Conservation (phyloP, 768 basidiomycete genomes). For the Clitopilus hobsonii region DNA sequence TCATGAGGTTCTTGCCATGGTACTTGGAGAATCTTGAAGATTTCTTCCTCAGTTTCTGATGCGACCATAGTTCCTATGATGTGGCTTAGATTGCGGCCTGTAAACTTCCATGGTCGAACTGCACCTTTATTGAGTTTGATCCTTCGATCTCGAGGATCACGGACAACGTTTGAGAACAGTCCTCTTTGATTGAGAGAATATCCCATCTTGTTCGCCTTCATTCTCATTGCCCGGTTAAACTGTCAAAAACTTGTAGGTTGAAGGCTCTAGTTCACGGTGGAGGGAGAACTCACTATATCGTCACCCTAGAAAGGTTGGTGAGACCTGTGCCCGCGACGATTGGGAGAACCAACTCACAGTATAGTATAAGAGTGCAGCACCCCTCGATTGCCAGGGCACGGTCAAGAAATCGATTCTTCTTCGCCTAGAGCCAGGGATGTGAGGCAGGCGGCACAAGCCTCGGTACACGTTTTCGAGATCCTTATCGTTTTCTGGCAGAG, state of each 20-base stretch:
- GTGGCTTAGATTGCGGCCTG: not conserved
- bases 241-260: conserved; percentile 23
- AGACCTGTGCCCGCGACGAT: not conserved
- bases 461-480: conserved; percentile 77
- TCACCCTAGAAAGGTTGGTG: conserved; percentile 53
- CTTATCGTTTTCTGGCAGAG: conserved; percentile 59
- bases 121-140: conserved; percentile 60
- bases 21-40: conserved; percentile 72
- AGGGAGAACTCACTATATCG: conserved; percentile 63
- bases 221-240: conserved; percentile 88
- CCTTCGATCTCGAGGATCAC: conserved; percentile 59
- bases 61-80: conserved; percentile 61
- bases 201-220: conserved; percentile 77
- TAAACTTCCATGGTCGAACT: no score
- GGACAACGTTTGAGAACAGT: conserved; percentile 65
- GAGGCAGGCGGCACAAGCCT: conserved; percentile 66
- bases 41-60: conserved; percentile 82
- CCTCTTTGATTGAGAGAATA: conserved; percentile 89
- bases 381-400: conserved; percentile 73
- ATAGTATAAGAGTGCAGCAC: conserved; percentile 89
- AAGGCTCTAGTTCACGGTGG: conserved; percentile 1
- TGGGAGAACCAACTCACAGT: conserved; percentile 46
- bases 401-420: conserved; percentile 84
- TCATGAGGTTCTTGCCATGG: conserved; percentile 84
- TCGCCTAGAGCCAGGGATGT: conserved; percentile 34